Percentiles rank a stretch among this genome's conserved stretches.
Conservation (phyloP, 2,329 filamentous ascomycete genomes). For the Fusarium sp. region DNA sequence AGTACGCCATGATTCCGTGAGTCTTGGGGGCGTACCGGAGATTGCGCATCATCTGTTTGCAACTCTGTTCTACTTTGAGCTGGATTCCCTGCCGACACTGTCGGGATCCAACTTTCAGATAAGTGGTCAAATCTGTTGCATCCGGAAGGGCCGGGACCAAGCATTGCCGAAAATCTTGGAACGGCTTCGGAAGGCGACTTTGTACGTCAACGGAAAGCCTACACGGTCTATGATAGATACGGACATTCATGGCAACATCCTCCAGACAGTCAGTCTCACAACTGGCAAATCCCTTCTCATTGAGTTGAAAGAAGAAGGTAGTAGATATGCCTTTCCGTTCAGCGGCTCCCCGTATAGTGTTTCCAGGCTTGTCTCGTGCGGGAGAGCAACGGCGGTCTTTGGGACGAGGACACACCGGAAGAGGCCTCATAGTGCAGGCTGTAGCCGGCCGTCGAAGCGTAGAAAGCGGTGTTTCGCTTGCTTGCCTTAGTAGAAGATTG, state of each 20-base stretch:
- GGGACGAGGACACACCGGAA: slow-evolving; percentile 11
- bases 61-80: slow-evolving; percentile 15
- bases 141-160: slow-evolving; percentile 3
- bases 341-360: slow-evolving; percentile 9
- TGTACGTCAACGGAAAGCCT: slow-evolving; percentile 9
- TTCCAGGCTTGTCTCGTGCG: not conserved
- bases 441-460: slow-evolving; percentile 13
- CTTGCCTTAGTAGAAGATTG: not conserved
- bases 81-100: not conserved
- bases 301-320: slow-evolving; percentile 9
- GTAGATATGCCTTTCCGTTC: not conserved
- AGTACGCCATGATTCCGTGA: not conserved
- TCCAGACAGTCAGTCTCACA: not conserved
- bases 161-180: slow-evolving; percentile 1
- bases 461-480: slow-evolving; percentile 2
- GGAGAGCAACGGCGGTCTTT: slow-evolving; percentile 7
- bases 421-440: not conserved
- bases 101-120: not conserved
- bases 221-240: not conserved
- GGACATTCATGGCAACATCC: slow-evolving; percentile 7
- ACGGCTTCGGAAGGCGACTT: not conserved
- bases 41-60: slow-evolving; percentile 2
- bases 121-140: not conserved
- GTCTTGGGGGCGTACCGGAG: not conserved
- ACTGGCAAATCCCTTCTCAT: slow-evolving; percentile 4